Evolutionary conservation across 345 rosid genomes (phyloP).

Genomic region (Brassica napus): DNA sequence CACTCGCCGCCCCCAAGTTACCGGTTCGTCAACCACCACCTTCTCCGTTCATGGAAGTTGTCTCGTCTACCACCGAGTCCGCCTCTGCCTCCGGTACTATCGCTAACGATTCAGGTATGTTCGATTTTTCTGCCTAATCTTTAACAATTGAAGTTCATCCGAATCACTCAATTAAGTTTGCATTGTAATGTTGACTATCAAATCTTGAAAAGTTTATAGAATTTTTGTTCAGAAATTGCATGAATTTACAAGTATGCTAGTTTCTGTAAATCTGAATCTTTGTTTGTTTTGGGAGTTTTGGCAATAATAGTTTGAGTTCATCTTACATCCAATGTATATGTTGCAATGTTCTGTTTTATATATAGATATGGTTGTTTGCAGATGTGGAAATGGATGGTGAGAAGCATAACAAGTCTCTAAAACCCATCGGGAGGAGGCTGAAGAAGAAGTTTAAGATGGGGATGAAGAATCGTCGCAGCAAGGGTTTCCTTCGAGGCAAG

Average conservation of each 20-base stretch:
- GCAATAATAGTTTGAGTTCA: background rate
- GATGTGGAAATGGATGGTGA: too few species aligned
- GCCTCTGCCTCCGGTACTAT: conserved; percentile 23
- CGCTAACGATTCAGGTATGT: conserved; percentile 42
- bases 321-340: too few species aligned
- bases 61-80: conserved; percentile 19
- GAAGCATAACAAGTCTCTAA: conserved; percentile 46
- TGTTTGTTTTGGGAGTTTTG: background rate
- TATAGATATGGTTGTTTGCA: conserved; percentile 44
- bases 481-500: conserved; percentile 58
- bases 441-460: conserved; percentile 68
- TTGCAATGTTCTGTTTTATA: background rate
- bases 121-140: background rate
- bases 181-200: background rate
- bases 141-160: too few species aligned
- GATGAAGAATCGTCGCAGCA: conserved; percentile 58
- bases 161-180: too few species aligned
- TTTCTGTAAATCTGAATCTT: too few species aligned
- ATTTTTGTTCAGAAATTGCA: too few species aligned
- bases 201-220: too few species aligned
- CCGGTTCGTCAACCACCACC: conserved; percentile 14
- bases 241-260: too few species aligned
- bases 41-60: conserved; percentile 52
- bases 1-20: too few species aligned
- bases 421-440: conserved; percentile 70